Conservation (phyloP, 306 rosid species). For the Vigna angularis region DNA sequence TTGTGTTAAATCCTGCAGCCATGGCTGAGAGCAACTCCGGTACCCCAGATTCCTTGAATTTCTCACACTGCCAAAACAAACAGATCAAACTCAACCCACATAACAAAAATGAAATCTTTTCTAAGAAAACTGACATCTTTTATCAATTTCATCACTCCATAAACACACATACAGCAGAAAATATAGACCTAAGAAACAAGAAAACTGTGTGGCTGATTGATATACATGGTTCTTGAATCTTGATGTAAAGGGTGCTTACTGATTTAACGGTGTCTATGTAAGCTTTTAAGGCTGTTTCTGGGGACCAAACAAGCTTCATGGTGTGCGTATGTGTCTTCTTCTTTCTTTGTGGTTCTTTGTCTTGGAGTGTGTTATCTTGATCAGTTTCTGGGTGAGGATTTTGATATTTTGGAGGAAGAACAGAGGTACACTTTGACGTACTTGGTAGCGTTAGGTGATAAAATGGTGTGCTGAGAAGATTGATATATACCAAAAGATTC, state of each 20-base stretch:
- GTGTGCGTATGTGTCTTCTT: neutral
- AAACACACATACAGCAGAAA: neutral
- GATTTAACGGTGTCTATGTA: constrained; percentile 81
- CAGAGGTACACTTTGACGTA: constrained; percentile 43
- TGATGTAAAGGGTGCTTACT: constrained; percentile 51
- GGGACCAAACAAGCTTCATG: constrained; percentile 97
- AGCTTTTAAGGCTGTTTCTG: constrained; percentile 81
- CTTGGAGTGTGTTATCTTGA: neutral
- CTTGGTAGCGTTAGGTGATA: constrained; percentile 32
- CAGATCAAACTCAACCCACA: neutral
- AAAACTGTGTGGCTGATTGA: neutral
- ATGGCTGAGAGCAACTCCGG: constrained; percentile 84
- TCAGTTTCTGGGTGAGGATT: neutral
- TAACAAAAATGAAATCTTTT: no score
- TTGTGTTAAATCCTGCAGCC: constrained; percentile 92
- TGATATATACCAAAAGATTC: neutral
- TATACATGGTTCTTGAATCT: neutral
- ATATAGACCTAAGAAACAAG: neutral
- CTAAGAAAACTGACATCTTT: neutral
- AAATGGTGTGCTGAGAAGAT: neutral
- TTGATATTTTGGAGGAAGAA: constrained; percentile 5
- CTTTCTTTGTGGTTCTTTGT: neutral
- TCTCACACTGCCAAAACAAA: constrained; percentile 54
- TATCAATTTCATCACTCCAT: neutral
- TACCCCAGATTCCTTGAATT: constrained; percentile 68